A percentile compares a stretch with the other conserved stretches of the same genome.
These are phyloP conservation scores for Apiotrichum gamsii DNA, from an alignment of 1,284 basidiomycete species.

Conservation along the genomic window DNA sequence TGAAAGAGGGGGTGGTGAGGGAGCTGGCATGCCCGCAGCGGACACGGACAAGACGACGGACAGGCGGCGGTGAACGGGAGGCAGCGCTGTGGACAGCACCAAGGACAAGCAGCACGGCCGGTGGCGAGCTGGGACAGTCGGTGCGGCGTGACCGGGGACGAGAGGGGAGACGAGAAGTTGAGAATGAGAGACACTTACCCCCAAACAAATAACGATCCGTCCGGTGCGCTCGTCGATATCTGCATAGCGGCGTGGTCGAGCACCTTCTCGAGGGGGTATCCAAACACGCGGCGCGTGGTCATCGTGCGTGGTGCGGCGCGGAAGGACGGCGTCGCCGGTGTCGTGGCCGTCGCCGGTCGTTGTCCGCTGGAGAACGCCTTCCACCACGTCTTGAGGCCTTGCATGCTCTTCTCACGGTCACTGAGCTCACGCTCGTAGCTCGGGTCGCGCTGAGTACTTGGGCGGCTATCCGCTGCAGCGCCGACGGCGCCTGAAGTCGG, in stretches of 20 bases:
- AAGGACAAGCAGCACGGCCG: background rate
- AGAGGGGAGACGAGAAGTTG: no score
- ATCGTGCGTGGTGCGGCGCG: constrained; percentile 4
- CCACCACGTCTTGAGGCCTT: constrained; percentile 74
- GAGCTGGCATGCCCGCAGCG: no score
- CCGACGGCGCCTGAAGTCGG: background rate
- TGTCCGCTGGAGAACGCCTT: constrained; percentile 53
- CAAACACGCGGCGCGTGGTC: constrained; percentile 60
- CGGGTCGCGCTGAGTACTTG: background rate
- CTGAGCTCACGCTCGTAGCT: constrained; percentile 1
- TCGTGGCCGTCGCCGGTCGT: background rate
- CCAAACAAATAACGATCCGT: constrained; percentile 78
- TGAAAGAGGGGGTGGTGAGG: no score
- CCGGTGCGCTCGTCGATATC: constrained; percentile 82
- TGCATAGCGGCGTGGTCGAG: constrained; percentile 84
- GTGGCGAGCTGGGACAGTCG: no score
- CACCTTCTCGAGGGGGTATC: constrained; percentile 73
- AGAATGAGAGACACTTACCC: no score
- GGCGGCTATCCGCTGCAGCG: background rate
- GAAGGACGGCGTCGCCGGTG: constrained; percentile 2
- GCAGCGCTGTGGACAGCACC: constrained; percentile 31
- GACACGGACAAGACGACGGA: no score
- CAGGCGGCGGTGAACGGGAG: no score
- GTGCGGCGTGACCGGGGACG: no score
- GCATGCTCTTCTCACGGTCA: constrained; percentile 30